Percentiles rank a stretch among this genome's conserved stretches.
Conservation (phyloP, 2,329 filamentous ascomycete genomes). For the Aspergillus novofumigatus region DNA sequence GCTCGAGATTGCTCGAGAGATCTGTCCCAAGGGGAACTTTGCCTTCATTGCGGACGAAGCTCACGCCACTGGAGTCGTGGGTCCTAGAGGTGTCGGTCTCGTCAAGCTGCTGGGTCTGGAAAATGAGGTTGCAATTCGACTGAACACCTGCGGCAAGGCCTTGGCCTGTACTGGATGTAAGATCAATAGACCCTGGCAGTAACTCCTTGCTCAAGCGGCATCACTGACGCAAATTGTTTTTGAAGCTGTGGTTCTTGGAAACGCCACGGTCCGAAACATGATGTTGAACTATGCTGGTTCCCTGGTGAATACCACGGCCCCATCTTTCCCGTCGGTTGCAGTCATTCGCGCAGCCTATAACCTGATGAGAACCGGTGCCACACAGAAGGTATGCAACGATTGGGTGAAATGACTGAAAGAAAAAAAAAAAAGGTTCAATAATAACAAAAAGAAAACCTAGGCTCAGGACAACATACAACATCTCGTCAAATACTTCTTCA, state of each 20-base stretch:
- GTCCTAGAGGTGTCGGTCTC: slow-evolving; percentile 38
- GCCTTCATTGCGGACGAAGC: slow-evolving; percentile 40
- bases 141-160: slow-evolving; percentile 45
- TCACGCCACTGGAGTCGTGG: slow-evolving; percentile 43
- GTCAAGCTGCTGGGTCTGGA: slow-evolving; percentile 42
- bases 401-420: too few species aligned
- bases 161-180: slow-evolving; percentile 56
- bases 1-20: slow-evolving; percentile 32
- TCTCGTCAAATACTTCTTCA: slow-evolving; percentile 5
- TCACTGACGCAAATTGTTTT: slow-evolving; percentile 14
- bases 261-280: slow-evolving; percentile 50
- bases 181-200: not conserved
- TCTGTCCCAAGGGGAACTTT: slow-evolving; percentile 30
- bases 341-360: not conserved
- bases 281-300: slow-evolving; percentile 65
- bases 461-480: slow-evolving; percentile 14
- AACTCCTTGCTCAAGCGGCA: not conserved
- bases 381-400: slow-evolving; percentile 6
- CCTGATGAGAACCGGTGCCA: not conserved
- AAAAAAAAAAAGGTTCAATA: not conserved
- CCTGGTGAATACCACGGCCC: slow-evolving; percentile 64
- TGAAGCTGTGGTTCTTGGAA: slow-evolving; percentile 55
- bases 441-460: not conserved
- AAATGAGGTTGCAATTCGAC: slow-evolving; percentile 35
- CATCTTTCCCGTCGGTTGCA: slow-evolving; percentile 52